A percentile compares a stretch with the other conserved stretches of the same genome.
phyloP scores from a whole-genome alignment of 495 filamentous ascomycete species.

The Penicillium samsonianum region DNA sequence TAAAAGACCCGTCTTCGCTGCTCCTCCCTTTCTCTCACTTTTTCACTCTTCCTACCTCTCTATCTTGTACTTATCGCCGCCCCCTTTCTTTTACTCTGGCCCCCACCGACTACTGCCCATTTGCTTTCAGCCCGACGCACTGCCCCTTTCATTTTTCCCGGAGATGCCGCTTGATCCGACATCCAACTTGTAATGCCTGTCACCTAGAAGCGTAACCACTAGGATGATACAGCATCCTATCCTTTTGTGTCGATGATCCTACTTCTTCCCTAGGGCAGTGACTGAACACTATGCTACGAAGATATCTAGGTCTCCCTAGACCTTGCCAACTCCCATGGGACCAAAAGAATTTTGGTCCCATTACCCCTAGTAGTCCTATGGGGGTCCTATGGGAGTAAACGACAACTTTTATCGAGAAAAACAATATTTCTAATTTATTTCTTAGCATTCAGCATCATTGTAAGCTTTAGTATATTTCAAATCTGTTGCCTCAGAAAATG shows the following conservation, averaged over 20 bases:
- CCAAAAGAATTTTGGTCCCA: too few relatives aligned
- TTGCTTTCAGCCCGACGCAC: slow-evolving; percentile 11
- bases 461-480: neutral
- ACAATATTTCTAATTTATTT: slow-evolving; percentile 4
- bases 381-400: too few relatives aligned
- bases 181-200: neutral
- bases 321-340: too few relatives aligned
- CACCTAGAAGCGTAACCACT: neutral
- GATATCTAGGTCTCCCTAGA: slow-evolving; percentile 1
- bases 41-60: slow-evolving; percentile 8
- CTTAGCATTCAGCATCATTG: slow-evolving; percentile 3
- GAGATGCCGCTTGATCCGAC: slow-evolving; percentile 17
- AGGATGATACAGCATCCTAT: neutral
- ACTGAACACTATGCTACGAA: neutral
- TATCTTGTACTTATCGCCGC: too few relatives aligned
- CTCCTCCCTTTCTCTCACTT: too few relatives aligned
- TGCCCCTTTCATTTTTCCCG: slow-evolving; percentile 23
- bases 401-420: slow-evolving; percentile 1
- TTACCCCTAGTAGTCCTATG: too few relatives aligned
- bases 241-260: neutral
- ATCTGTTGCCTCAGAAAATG: neutral
- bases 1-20: too few relatives aligned
- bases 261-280: neutral
- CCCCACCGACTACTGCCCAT: slow-evolving; percentile 7
- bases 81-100: slow-evolving; percentile 13